These are phyloP conservation scores for Alternaria sp. DNA, from an alignment of 2,329 filamentous ascomycete species.

Conservation along the genomic window DNA sequence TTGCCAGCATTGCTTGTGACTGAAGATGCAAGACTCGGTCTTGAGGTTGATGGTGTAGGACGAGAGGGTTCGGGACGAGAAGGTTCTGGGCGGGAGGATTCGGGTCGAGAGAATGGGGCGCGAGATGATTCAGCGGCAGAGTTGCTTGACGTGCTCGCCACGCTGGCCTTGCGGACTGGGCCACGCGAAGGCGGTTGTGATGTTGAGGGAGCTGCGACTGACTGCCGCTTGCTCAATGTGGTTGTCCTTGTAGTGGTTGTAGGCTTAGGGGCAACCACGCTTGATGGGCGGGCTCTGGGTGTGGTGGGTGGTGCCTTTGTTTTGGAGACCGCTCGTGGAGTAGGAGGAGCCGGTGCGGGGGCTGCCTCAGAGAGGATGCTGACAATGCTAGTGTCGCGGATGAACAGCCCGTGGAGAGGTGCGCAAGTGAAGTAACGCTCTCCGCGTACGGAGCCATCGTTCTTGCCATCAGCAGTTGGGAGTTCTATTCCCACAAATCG, in stretches of 20 bases:
- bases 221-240: slow-evolving; percentile 28
- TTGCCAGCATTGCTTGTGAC: slow-evolving; percentile 17
- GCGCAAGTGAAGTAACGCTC: slow-evolving; percentile 86
- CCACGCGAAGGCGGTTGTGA: slow-evolving; percentile 12
- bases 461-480: slow-evolving; percentile 82
- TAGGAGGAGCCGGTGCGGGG: slow-evolving; percentile 41
- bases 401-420: slow-evolving; percentile 79
- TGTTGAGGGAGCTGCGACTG: slow-evolving; percentile 23
- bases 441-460: slow-evolving; percentile 89
- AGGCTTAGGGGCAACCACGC: slow-evolving; percentile 24
- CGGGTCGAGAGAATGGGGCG: not conserved
- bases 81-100: not conserved
- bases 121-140: slow-evolving; percentile 9
- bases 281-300: slow-evolving; percentile 31
- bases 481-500: slow-evolving; percentile 92
- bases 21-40: slow-evolving; percentile 25
- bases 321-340: slow-evolving; percentile 12
- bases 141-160: slow-evolving; percentile 20
- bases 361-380: slow-evolving; percentile 54
- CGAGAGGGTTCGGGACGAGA: slow-evolving; percentile 1
- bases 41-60: slow-evolving; percentile 11
- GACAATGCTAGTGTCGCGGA: slow-evolving; percentile 73
- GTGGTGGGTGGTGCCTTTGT: slow-evolving; percentile 19
- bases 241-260: slow-evolving; percentile 15
- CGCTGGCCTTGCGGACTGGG: slow-evolving; percentile 27